Evolutionary conservation across 106 monocot species (phyloP).

Genomic region (Dendrobium huoshanense): DNA sequence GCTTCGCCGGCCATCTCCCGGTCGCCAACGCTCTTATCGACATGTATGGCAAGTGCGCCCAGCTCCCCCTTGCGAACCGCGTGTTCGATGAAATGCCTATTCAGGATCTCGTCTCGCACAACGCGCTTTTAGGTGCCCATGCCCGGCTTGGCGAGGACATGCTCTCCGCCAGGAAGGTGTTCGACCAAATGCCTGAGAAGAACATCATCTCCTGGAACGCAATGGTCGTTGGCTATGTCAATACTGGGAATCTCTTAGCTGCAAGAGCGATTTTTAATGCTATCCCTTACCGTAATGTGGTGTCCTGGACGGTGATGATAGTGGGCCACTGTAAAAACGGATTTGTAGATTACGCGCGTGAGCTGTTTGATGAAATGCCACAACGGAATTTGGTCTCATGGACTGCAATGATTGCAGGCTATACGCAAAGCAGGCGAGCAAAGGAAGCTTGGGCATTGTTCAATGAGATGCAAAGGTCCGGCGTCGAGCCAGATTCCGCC

Average conservation of each 20-base stretch:
- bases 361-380: slow-evolving; percentile 41
- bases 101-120: slow-evolving; percentile 35
- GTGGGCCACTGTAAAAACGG: slow-evolving; percentile 37
- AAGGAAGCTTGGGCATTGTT: slow-evolving; percentile 37
- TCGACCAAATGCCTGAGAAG: slow-evolving; percentile 28
- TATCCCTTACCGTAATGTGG: slow-evolving; percentile 26
- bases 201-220: slow-evolving; percentile 45
- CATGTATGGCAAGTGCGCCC: slow-evolving; percentile 45
- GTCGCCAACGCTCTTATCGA: slow-evolving; percentile 47
- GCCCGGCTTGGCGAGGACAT: slow-evolving; percentile 32
- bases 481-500: slow-evolving; percentile 36
- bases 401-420: slow-evolving; percentile 52
- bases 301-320: slow-evolving; percentile 47
- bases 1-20: slow-evolving; percentile 17
- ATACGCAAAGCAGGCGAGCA: slow-evolving; percentile 35
- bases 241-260: slow-evolving; percentile 21
- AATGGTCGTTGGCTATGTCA: slow-evolving; percentile 47
- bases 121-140: slow-evolving; percentile 42
- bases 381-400: slow-evolving; percentile 40
- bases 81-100: slow-evolving; percentile 27
- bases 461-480: slow-evolving; percentile 26
- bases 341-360: slow-evolving; percentile 21
- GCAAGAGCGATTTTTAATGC: slow-evolving; percentile 33
- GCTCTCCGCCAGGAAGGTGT: slow-evolving; percentile 19
- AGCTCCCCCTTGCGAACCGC: slow-evolving; percentile 11